Percentiles rank a stretch among this genome's conserved stretches.
These are phyloP conservation scores for Asclepias syriaca DNA, from an alignment of 257 asterid species.

Conservation along the genomic window DNA sequence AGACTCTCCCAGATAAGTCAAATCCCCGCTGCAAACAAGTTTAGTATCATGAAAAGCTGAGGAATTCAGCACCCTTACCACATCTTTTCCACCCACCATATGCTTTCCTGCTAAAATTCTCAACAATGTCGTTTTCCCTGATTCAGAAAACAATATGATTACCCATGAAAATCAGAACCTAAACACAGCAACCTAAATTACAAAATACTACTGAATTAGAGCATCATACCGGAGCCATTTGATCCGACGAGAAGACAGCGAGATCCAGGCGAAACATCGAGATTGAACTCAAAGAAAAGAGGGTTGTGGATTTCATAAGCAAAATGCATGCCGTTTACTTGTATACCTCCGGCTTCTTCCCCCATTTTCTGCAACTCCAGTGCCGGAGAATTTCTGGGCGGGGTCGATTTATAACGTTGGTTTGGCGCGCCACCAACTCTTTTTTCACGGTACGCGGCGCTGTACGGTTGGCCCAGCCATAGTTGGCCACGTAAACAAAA, in stretches of 20 bases:
- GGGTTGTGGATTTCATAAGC: conserved; percentile 58
- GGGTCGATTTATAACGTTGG: conserved; percentile 12
- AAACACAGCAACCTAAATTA: background rate
- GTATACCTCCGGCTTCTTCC: conserved; percentile 42
- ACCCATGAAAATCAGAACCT: background rate
- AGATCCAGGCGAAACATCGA: conserved; percentile 63
- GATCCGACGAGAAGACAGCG: conserved; percentile 97
- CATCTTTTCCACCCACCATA: conserved; percentile 95
- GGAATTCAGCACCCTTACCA: conserved; percentile 66
- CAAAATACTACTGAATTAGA: background rate
- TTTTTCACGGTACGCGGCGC: background rate
- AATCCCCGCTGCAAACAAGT: conserved; percentile 84
- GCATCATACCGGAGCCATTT: conserved; percentile 77
- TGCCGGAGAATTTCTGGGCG: background rate
- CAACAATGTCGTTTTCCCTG: conserved; percentile 89
- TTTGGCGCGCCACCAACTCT: conserved; percentile 16
- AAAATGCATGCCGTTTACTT: conserved; percentile 85
- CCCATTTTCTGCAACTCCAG: conserved; percentile 13
- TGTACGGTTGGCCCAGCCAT: background rate
- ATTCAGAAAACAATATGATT: conserved; percentile 9
- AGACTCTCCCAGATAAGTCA: conserved; percentile 90
- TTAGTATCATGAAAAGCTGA: conserved; percentile 93
- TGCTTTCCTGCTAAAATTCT: conserved; percentile 97
- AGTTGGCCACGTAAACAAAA: conserved; percentile 1
- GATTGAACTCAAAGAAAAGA: conserved; percentile 64